Evolutionary conservation across 257 asterid genomes (phyloP).

Genomic region (Gynochthodes officinalis): DNA sequence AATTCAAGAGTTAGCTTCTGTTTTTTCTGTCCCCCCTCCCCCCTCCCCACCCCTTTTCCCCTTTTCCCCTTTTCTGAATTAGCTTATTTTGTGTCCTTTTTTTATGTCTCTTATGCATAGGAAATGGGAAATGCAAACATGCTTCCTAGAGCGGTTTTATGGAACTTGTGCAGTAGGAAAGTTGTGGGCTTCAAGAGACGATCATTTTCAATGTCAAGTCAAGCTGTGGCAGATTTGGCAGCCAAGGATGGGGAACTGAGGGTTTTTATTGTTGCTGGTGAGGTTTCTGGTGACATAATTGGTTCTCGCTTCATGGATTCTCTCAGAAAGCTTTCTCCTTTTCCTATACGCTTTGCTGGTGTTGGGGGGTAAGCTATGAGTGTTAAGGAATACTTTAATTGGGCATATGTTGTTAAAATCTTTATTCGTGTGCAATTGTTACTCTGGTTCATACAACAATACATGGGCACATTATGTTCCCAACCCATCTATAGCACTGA

Average conservation of each 20-base stretch:
- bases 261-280: slow-evolving; percentile 92
- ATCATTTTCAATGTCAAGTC: slow-evolving; percentile 39
- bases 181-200: slow-evolving; percentile 19
- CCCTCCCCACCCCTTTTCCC: too few species aligned
- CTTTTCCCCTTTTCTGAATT: not conserved
- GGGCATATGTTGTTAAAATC: too few species aligned
- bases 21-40: too few species aligned
- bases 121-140: not conserved
- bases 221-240: slow-evolving; percentile 48
- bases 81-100: not conserved
- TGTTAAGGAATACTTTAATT: not conserved
- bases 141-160: not conserved
- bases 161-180: not conserved
- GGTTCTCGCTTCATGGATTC: slow-evolving; percentile 84
- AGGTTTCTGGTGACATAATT: slow-evolving; percentile 90
- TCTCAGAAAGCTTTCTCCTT: slow-evolving; percentile 56
- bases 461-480: too few species aligned
- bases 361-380: slow-evolving; percentile 72
- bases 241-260: slow-evolving; percentile 81
- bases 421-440: too few species aligned
- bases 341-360: slow-evolving; percentile 73
- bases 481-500: not conserved
- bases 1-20: not conserved
- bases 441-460: too few species aligned
- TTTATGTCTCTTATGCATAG: not conserved